Percentiles rank a stretch among this genome's conserved stretches.
These are phyloP conservation scores for Penicillium parvum DNA, from an alignment of 495 filamentous ascomycete genomes.

Conservation along the genomic window DNA sequence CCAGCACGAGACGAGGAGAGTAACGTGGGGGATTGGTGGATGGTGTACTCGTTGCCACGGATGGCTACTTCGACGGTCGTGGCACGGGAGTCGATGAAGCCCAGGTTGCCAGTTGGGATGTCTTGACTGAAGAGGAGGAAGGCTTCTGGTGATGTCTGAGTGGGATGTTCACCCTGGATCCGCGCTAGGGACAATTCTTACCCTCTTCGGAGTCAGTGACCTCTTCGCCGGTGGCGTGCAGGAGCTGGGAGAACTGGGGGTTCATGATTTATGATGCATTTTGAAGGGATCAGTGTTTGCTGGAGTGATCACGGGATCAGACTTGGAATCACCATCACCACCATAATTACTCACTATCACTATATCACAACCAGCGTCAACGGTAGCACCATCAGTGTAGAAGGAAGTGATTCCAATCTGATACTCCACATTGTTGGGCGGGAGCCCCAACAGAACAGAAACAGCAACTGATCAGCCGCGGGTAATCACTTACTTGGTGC, in stretches of 20 bases:
- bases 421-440: conserved; percentile 11
- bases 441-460: conserved; percentile 18
- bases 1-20: conserved; percentile 70
- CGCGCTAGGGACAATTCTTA: conserved; percentile 28
- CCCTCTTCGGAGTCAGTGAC: conserved; percentile 63
- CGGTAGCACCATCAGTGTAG: no score
- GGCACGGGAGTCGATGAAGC: conserved; percentile 73
- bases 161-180: conserved; percentile 1
- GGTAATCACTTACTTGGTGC: conserved; percentile 4
- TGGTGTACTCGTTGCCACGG: conserved; percentile 63
- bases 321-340: no score
- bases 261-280: conserved; percentile 3
- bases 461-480: conserved; percentile 16
- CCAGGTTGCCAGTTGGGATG: conserved; percentile 73
- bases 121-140: conserved; percentile 78
- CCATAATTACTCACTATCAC: no score
- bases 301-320: background rate
- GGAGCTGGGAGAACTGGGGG: conserved; percentile 10
- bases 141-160: conserved; percentile 55
- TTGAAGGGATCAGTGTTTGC: background rate
- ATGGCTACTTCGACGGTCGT: conserved; percentile 63
- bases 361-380: no score
- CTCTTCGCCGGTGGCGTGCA: conserved; percentile 32
- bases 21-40: conserved; percentile 81
- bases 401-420: background rate